phyloP scores from a whole-genome alignment of 1,284 basidiomycete genomes.

The Porogramme epimiltina region DNA sequence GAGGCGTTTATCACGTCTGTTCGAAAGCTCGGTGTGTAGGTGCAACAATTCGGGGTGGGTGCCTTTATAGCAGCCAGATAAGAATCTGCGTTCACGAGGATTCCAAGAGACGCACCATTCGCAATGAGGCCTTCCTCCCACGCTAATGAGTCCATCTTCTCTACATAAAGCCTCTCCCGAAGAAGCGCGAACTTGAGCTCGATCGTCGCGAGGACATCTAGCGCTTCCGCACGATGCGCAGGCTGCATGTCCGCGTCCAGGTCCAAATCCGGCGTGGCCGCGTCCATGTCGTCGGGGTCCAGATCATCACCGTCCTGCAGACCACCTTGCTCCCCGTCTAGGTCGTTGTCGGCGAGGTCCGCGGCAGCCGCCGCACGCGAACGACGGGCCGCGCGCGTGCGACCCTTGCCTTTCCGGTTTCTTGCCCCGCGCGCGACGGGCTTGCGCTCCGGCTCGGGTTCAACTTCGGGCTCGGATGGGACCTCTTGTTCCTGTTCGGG shows the following conservation, averaged over 20 bases:
- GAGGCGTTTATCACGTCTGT: conserved; percentile 72
- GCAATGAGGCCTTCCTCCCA: conserved; percentile 75
- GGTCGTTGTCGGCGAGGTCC: conserved; percentile 39
- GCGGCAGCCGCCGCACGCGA: conserved; percentile 32
- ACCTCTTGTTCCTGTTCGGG: conserved; percentile 25
- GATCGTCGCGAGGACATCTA: conserved; percentile 75
- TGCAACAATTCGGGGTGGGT: conserved; percentile 84
- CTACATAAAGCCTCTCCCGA: conserved; percentile 73
- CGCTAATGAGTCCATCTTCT: conserved; percentile 79
- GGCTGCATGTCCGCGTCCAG: conserved; percentile 35
- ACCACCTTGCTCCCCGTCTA: conserved; percentile 44
- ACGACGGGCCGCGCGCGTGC: conserved; percentile 24
- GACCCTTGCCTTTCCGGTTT: conserved; percentile 28
- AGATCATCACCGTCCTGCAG: conserved; percentile 39
- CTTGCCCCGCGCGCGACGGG: conserved; percentile 28
- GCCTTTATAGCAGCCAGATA: conserved; percentile 44
- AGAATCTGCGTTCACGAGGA: conserved; percentile 15
- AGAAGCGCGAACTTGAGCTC: conserved; percentile 79
- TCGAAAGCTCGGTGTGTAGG: conserved; percentile 72
- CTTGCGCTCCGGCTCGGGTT: conserved; percentile 30
- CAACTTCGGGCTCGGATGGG: conserved; percentile 29
- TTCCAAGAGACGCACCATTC: conserved; percentile 51
- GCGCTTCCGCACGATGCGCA: conserved; percentile 69
- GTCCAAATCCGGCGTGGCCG: conserved; percentile 25
- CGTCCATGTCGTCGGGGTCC: conserved; percentile 23